Percentiles rank a stretch among this genome's conserved stretches.
Conservation (phyloP, 768 basidiomycete species). For the Mycena rebaudengoi region DNA sequence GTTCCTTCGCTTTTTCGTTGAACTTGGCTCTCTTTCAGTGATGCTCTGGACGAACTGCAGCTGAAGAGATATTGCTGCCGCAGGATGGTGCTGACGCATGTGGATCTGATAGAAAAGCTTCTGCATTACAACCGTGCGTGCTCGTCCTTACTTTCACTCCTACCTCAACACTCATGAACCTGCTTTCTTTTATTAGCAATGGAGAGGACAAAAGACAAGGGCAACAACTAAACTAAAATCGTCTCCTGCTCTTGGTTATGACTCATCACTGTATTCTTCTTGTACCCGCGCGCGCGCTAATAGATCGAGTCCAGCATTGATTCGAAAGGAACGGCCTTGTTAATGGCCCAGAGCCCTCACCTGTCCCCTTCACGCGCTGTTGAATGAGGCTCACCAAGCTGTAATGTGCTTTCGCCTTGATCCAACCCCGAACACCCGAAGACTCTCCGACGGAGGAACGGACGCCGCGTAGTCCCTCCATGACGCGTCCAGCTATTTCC, state of each 20-base stretch:
- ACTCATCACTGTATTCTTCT: conserved; percentile 9
- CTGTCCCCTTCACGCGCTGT: too few species aligned
- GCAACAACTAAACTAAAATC: background rate
- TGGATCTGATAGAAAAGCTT: conserved; percentile 96
- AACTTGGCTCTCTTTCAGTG: conserved; percentile 55
- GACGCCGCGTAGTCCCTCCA: too few species aligned
- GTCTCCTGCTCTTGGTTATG: background rate
- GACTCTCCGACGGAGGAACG: too few species aligned
- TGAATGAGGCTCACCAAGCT: too few species aligned
- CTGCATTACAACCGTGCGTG: conserved; percentile 93
- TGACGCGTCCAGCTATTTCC: too few species aligned
- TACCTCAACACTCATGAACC: background rate
- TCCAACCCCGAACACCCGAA: too few species aligned
- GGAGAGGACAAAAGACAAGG: conserved; percentile 31
- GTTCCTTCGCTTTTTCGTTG: background rate
- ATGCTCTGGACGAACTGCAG: conserved; percentile 88
- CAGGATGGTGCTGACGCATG: conserved; percentile 97
- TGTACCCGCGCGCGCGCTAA: too few species aligned
- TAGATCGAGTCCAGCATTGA: too few species aligned
- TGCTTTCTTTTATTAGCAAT: conserved; percentile 25
- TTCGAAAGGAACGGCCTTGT: too few species aligned
- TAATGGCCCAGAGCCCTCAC: too few species aligned
- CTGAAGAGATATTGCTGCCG: conserved; percentile 96
- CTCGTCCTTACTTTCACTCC: background rate
- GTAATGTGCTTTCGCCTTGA: too few species aligned